Percentiles rank a stretch among this genome's conserved stretches.
Conservation (phyloP, 2,329 filamentous ascomycete species). For the Neurospora crassa region DNA sequence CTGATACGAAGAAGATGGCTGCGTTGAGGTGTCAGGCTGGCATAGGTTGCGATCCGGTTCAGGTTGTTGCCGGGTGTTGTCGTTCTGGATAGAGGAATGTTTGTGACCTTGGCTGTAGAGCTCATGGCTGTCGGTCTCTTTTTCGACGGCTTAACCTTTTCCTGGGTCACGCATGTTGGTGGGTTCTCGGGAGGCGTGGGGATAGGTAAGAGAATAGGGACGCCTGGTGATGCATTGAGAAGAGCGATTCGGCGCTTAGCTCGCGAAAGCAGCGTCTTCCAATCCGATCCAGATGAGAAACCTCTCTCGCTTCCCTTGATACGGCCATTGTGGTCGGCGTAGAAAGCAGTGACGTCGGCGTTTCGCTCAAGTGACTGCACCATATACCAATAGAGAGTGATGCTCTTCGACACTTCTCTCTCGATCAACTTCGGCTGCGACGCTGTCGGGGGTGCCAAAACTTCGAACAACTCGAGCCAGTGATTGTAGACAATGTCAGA, state of each 20-base stretch:
- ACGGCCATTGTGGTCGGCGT: not conserved
- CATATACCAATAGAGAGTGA: conserved; percentile 20
- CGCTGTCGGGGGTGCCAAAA: conserved; percentile 9
- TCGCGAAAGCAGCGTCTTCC: not conserved
- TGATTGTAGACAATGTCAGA: conserved; percentile 19
- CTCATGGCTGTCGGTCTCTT: not conserved
- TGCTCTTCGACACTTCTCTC: not conserved
- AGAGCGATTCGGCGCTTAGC: not conserved
- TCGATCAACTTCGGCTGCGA: not conserved
- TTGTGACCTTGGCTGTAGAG: not conserved
- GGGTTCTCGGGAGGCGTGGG: not conserved
- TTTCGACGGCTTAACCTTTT: not conserved
- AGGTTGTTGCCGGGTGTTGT: not conserved
- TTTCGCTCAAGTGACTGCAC: conserved; percentile 28
- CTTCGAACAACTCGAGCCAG: conserved; percentile 29
- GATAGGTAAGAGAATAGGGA: not conserved
- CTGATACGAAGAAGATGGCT: conserved; percentile 5
- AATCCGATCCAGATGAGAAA: not conserved
- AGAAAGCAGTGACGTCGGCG: conserved; percentile 14
- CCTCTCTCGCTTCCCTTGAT: not conserved
- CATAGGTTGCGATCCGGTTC: not conserved
- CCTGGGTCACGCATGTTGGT: not conserved
- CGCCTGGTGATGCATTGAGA: not conserved
- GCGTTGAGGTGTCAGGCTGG: not conserved
- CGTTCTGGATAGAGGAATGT: not conserved